Base-by-base conservation (phyloP, 2,329 filamentous ascomycete genomes). In the Didymella exigua region DNA sequence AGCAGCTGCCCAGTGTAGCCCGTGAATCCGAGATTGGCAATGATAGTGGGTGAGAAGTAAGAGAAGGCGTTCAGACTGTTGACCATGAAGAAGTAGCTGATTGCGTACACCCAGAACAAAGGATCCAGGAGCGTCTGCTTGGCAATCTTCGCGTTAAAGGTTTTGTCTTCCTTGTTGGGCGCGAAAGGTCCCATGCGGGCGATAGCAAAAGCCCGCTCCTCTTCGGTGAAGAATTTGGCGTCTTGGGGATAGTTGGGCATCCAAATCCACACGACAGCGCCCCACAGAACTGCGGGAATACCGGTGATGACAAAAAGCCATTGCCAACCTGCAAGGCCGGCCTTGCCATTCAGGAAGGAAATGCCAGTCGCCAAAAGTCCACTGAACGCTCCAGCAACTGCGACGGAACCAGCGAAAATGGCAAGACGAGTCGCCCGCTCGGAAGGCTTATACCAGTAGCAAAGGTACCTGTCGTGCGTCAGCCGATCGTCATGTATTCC, bases 351-450 rank as follows among this genome's bases (percentile, higher is more conserved):
- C 84, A 91, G 87, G 45, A 85, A 81, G 24, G 83, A 81, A 61
- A 91, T 90, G 1, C 82, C 88, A 2, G 87, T 87, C 0, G 88
- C 88, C 5, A 91, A 79, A 1, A 90, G 81, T 8, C 88, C 89
- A 65, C 88, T 88, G 58, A 91, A 91, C 0, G 87, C 90, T 1
- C 90, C 90, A 1, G 89, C 87, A 1, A 93, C 76, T 0, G 90
- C 89, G 1, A 90, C 90, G 0, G 89, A 88, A 0, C 88, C 90
- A 76, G 93, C 93, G 78, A 93, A 93, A 53, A 91, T 85, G 19
- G 89, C 88, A 60, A 88, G 84, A 23, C 90, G 84, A 11, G 90
- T 81, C 41, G 89, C 90, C 50, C 92, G 88, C 68, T 95, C 90
- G 14, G 81, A 83, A 29, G 89, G 82, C 70, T 85, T 88, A 66